Percentiles rank a stretch among this genome's conserved stretches.
These are phyloP conservation scores for Suhomyces chickasaworum DNA, from an alignment of 1,139 yeast species.

Conservation along the genomic window DNA sequence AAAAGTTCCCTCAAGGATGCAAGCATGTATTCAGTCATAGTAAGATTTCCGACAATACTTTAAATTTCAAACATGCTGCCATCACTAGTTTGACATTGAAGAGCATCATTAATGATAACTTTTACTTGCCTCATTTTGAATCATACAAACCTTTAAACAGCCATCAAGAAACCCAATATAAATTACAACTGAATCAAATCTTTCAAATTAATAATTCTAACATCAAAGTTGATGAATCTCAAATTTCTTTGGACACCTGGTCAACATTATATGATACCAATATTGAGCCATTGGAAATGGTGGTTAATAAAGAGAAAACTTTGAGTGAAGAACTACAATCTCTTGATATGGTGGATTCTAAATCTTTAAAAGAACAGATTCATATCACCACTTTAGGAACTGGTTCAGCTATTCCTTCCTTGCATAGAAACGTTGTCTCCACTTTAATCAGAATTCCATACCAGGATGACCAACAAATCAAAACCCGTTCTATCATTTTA, in stretches of 20 bases:
- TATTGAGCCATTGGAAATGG: constrained; percentile 33
- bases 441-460: constrained; percentile 72
- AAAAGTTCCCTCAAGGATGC: constrained; percentile 51
- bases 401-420: constrained; percentile 89
- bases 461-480: constrained; percentile 26
- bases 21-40: constrained; percentile 74
- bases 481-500: constrained; percentile 54
- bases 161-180: constrained; percentile 16
- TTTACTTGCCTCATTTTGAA: constrained; percentile 49
- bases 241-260: constrained; percentile 37
- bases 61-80: constrained; percentile 61
- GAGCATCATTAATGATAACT: constrained; percentile 52
- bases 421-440: constrained; percentile 80
- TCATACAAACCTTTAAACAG: constrained; percentile 22
- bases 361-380: constrained; percentile 51
- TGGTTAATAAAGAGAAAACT: constrained; percentile 21
- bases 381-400: constrained; percentile 86
- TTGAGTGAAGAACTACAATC: constrained; percentile 25
- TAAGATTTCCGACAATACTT: constrained; percentile 58
- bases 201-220: constrained; percentile 30
- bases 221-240: constrained; percentile 24
- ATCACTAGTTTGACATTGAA: constrained; percentile 58
- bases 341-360: constrained; percentile 16
- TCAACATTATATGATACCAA: constrained; percentile 44
- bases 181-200: constrained; percentile 38